These are phyloP conservation scores for Eucalyptus pauciflora DNA, from an alignment of 345 rosid genomes.

Conservation along the genomic window DNA sequence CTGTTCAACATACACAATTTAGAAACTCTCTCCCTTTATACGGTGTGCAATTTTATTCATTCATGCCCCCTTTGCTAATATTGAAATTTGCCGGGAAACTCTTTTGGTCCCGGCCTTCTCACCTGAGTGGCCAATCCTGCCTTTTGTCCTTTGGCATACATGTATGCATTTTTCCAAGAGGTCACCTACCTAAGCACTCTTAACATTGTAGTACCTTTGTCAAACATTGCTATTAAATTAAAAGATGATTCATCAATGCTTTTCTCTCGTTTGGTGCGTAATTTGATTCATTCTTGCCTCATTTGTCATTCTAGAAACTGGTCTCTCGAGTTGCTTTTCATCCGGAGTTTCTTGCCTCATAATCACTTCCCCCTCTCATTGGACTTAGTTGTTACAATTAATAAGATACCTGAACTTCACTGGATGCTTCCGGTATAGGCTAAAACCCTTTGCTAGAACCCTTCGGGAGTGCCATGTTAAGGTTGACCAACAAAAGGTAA, in stretches of 20 bases:
- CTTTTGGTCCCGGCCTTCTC: neutral
- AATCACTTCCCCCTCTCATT: neutral
- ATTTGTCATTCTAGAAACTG: neutral
- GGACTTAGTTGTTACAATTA: neutral
- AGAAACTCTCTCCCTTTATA: neutral
- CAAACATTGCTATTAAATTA: neutral
- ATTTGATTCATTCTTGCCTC: too few species aligned
- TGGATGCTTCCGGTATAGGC: neutral
- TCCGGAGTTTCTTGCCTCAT: neutral
- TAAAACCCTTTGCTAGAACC: neutral
- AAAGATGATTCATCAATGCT: too few species aligned
- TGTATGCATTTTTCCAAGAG: too few species aligned
- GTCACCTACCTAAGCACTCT: neutral
- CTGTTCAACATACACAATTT: too few species aligned
- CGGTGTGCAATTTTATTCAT: too few species aligned
- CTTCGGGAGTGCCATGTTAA: neutral
- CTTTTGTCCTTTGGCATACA: too few species aligned
- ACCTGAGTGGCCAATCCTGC: neutral
- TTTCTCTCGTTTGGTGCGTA: neutral
- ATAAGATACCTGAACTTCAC: neutral
- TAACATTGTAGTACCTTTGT: accelerated
- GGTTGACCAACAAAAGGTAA: neutral
- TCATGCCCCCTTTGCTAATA: neutral
- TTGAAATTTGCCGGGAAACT: neutral
- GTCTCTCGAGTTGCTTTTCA: neutral